Base-by-base conservation (phyloP, 2,329 filamentous ascomycete species). In the Trichoderma cornu-damae region DNA sequence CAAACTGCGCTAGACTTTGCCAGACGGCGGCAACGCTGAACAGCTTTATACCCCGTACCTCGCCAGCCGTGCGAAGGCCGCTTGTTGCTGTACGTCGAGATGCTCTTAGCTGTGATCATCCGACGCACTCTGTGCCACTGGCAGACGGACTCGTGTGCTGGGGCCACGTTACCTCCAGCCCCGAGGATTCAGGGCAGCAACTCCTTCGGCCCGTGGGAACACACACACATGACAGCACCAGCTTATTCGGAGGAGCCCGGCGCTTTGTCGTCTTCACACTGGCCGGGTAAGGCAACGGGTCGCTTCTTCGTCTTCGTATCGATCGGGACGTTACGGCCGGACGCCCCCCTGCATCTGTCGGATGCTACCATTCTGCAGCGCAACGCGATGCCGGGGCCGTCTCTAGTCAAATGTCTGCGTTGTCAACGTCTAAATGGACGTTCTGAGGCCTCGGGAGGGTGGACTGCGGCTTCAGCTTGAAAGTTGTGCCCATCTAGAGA, bases 341-440 rank as follows among this genome's bases (percentile, higher is more conserved):
- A n/a, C n/a, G n/a, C n/a, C n/a, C 51, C 51, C 51, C 51, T 54
- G 51, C 51, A 26, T 54, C 42, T 47, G 16, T 32, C 44, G 28
- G 44, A 47, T 47, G 30, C 44, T 32, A 47, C 44, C 44, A 34
- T 5, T 47, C 44, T 54, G 51, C 51, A 54, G 51, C 51, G 42
- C 42, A 54, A 47, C 16, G 24, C 20, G 22, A 32, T 51, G 34
- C 48, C 35, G 35, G 42, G 40, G 22, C 8, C 46, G 16, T 24
- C 14, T 37, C 37, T 16, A 11, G 24, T 52, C 26, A 40, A n/a
- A n/a, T 3, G 37, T 44, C 42, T 54, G 51, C 51, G 51, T 54
- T 54, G 51, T 54, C 51, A 47, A 14, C 20, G 22, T 44, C 22
- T 54, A 42, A 54, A 44, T 54, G 51, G 51, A 37, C 51, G 49